phyloP scores from a whole-genome alignment of 2,329 filamentous ascomycete genomes.

The Reticulascus tulasneorum region DNA sequence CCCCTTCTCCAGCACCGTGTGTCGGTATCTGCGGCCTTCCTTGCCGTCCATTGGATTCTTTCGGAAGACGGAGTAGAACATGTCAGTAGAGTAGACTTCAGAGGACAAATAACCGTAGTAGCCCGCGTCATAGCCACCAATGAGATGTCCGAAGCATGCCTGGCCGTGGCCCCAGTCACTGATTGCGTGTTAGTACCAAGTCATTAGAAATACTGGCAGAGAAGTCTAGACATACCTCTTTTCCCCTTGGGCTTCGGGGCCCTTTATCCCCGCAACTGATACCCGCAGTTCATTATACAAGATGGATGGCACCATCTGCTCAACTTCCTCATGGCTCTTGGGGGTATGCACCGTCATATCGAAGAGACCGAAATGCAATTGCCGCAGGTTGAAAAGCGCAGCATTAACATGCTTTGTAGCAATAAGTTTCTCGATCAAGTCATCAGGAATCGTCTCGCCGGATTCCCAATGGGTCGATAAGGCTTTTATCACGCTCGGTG shows the following conservation, averaged over 20 bases:
- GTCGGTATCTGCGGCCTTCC: constrained; percentile 71
- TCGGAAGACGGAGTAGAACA: constrained; percentile 81
- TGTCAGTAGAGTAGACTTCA: constrained; percentile 78
- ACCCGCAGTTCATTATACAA: constrained; percentile 70
- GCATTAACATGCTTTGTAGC: constrained; percentile 78
- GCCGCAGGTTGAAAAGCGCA: constrained; percentile 71
- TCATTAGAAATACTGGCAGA: too few relatives aligned
- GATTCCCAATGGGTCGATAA: constrained; percentile 73
- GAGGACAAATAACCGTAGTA: constrained; percentile 76
- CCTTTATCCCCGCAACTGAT: constrained; percentile 69
- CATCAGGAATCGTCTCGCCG: constrained; percentile 66
- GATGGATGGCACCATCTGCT: constrained; percentile 60
- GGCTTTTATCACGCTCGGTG: constrained; percentile 57
- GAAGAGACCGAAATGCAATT: constrained; percentile 77
- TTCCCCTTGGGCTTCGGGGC: constrained; percentile 63
- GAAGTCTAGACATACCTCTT: constrained; percentile 42
- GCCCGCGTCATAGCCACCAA: constrained; percentile 80
- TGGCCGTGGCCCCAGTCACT: constrained; percentile 73
- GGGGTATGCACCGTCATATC: constrained; percentile 79
- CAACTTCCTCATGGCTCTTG: constrained; percentile 62
- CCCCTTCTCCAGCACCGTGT: constrained; percentile 73
- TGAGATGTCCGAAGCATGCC: constrained; percentile 77
- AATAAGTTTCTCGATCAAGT: constrained; percentile 70
- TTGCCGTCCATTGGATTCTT: constrained; percentile 71
- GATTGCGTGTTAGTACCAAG: constrained; percentile 20